Base-by-base conservation (phyloP, 106 monocot genomes). In the Phalaenopsis aphrodite region DNA sequence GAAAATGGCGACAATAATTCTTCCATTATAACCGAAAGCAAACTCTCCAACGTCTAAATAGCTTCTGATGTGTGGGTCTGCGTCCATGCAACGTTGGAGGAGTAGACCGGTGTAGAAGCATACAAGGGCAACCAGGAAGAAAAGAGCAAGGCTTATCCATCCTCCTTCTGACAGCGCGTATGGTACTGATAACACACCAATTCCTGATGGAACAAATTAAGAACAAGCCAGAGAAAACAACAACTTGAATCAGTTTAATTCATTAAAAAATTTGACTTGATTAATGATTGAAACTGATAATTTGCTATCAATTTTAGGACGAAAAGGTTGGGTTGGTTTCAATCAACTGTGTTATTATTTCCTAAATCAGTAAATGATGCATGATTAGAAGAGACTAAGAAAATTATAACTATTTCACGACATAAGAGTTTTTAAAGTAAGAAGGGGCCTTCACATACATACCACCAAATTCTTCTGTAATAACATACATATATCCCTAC, bases 81-180 rank as follows among this genome's bases (percentile, higher is more conserved):
- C 81, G 23, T 80, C 87, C 91, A 94, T 89, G 81, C 94, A 94
- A 6, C 87, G 85, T 11, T 88, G 83, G 11, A 94, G 83, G 21
- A 94, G 91, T 18, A 86, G 58, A 9, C 94, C 91, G 0, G 94
- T 94, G 93, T 94, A 91, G 80, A 76, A 94, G 69, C 93, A 94
- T 2, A 94, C 73, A 45, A 56, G 36, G 23, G 87, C 85, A 0
- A 85, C 79, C 9, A 84, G 37, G 21, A 89, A 43, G 67, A 94
- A 85, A 39, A 94, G 84, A 5, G 38, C 42, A 7, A 94, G 72
- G 82, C 89, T 94, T 24, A 86, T 64, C 93, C 93, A 94, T 48
- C 93, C 93, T 23, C 86, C 89, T 38, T 86, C 78, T 5, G 91
- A 76, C 7, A 94, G 81, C 12, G 91, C 91, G 72, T 91, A 91